These are phyloP conservation scores for Candida chauliodis DNA, from an alignment of 805 yeast species.

Conservation along the genomic window DNA sequence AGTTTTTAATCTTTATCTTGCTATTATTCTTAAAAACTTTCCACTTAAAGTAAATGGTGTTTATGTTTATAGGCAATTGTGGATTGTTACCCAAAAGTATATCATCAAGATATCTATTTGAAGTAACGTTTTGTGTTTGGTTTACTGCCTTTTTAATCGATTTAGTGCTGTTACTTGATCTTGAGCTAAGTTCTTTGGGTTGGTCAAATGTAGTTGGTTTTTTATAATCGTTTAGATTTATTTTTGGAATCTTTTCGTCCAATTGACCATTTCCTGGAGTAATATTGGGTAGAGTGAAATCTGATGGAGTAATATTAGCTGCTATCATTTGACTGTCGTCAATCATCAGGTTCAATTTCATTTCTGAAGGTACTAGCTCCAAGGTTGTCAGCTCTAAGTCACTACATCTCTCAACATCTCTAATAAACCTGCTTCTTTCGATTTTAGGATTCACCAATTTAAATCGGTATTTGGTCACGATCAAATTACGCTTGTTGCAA, in stretches of 20 bases:
- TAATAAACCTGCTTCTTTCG: slow-evolving; percentile 6
- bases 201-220: not conserved
- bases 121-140: not conserved
- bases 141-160: slow-evolving; percentile 4
- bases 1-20: slow-evolving; percentile 66
- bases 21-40: slow-evolving; percentile 88
- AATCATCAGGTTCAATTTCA: slow-evolving; percentile 5
- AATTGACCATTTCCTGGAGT: slow-evolving; percentile 19
- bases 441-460: slow-evolving; percentile 15
- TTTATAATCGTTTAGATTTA: not conserved
- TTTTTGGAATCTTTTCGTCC: slow-evolving; percentile 14
- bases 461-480: slow-evolving; percentile 23
- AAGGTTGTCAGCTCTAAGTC: slow-evolving; percentile 15
- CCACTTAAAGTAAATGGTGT: slow-evolving; percentile 74
- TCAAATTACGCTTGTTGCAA: slow-evolving; percentile 27
- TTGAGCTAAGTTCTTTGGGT: slow-evolving; percentile 2
- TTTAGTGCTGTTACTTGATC: not conserved
- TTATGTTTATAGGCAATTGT: slow-evolving; percentile 31
- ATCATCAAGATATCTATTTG: slow-evolving; percentile 27
- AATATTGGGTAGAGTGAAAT: slow-evolving; percentile 15
- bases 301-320: slow-evolving; percentile 28
- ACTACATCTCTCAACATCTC: slow-evolving; percentile 12
- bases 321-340: slow-evolving; percentile 13
- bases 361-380: slow-evolving; percentile 17
- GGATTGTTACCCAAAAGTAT: slow-evolving; percentile 26